Base-by-base conservation (phyloP, 2,329 filamentous ascomycete genomes). In the Fusarium algeriense region DNA sequence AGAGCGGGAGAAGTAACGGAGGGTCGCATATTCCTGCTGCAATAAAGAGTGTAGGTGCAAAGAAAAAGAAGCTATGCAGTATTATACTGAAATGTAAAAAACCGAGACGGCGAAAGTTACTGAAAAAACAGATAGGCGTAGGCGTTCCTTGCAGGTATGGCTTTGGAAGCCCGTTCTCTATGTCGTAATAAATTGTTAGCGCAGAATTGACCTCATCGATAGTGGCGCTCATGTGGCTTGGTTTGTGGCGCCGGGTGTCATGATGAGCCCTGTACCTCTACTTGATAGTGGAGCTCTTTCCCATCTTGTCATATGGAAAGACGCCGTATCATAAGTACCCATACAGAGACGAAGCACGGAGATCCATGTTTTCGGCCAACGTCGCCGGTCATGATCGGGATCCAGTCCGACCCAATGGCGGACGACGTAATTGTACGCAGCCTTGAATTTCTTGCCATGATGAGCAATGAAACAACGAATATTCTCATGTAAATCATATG, bases 11-110 rank as follows among this genome's bases (percentile, higher is more conserved):
- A 73, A n/a, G 70, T 58, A 69, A 68, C 32, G 26, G 75, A 73
- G 20, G 71, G 61, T 56, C 77, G 79, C 78, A 80, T 80, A 17
- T 52, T 65, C 46, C 40, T 20, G 45, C 30, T 37, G 30, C 35
- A 38, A 12, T 37, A 14, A 43, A 32, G 8, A 14, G 30, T 13
- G 13, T 9, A 44, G 20, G 14, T 5, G 5, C 2, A n/a, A 30
- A 43, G 3, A 17, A 34, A 23, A 7, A 3, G 8, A 53, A 44
- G 15, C 13, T n/a, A 9, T 37, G 12, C n/a, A 12, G 26, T 19
- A 10, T 12, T 45, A 19, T n/a, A n/a, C 30, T 35, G 23, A 40
- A 45, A n/a, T 11, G 32, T 14, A 35, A 17, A 37, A 41, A 49
- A 20, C 15, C 9, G 12, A 54, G 34, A 40, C 17, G n/a, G 19